These are phyloP conservation scores for Alternaria tenuissima DNA, from an alignment of 2,329 filamentous ascomycete species.

Conservation along the genomic window DNA sequence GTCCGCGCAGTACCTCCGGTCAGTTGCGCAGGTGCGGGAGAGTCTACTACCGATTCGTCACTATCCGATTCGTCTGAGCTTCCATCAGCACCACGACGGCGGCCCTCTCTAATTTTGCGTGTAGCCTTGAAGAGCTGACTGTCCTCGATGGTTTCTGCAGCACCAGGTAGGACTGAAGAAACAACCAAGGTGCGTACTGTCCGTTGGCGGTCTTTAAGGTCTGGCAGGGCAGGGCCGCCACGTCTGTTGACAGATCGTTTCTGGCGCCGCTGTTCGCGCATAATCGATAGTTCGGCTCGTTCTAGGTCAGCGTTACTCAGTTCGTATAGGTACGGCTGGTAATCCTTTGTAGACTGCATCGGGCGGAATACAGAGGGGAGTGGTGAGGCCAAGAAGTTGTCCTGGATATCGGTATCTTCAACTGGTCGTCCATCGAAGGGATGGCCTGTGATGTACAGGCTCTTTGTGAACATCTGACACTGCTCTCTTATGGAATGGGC, in stretches of 20 bases:
- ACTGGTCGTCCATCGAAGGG: conserved; percentile 93
- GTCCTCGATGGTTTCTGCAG: conserved; percentile 79
- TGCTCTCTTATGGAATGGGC: conserved; percentile 98
- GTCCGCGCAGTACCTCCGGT: conserved; percentile 81
- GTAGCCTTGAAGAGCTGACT: conserved; percentile 81
- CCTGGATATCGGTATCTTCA: conserved; percentile 87
- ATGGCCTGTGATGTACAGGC: conserved; percentile 90
- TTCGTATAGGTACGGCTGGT: conserved; percentile 91
- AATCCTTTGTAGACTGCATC: conserved; percentile 92
- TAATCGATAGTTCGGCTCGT: conserved; percentile 89
- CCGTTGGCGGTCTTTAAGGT: conserved; percentile 91
- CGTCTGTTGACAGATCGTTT: conserved; percentile 94
- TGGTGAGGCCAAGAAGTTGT: conserved; percentile 86
- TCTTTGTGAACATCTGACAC: conserved; percentile 90
- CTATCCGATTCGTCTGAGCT: conserved; percentile 93
- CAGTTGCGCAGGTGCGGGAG: conserved; percentile 76
- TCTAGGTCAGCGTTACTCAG: conserved; percentile 90
- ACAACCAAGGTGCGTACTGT: conserved; percentile 93
- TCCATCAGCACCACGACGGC: conserved; percentile 70
- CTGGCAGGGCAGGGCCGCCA: conserved; percentile 91
- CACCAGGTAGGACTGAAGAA: conserved; percentile 89
- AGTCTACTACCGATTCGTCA: conserved; percentile 85
- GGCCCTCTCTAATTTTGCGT: conserved; percentile 55
- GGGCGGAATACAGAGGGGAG: conserved; percentile 85
- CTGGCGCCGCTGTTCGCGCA: conserved; percentile 90